Evolutionary conservation across 2,329 filamentous ascomycete genomes (phyloP).

Genomic region (Orbilia ellipsospora): DNA sequence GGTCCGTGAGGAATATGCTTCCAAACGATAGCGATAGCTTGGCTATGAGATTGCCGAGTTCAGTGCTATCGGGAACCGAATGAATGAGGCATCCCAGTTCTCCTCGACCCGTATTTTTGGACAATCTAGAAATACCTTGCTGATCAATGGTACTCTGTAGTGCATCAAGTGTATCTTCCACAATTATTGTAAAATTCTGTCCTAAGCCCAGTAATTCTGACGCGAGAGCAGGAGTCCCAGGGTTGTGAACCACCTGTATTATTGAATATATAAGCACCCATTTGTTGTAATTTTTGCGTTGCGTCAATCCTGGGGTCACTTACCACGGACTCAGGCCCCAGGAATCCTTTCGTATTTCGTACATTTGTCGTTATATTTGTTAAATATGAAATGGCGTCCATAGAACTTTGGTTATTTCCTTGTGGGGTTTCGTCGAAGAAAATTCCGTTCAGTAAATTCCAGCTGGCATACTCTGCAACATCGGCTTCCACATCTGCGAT

Average conservation of each 20-base stretch:
- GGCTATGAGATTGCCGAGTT: not conserved
- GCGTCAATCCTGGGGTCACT: not conserved
- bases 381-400: conserved; percentile 5
- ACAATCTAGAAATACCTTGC: conserved; percentile 23
- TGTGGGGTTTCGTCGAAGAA: conserved; percentile 38
- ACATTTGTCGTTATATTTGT: conserved; percentile 24
- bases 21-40: conserved; percentile 10
- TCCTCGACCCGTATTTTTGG: conserved; percentile 1
- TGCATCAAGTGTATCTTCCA: conserved; percentile 18
- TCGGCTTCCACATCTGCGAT: conserved; percentile 25
- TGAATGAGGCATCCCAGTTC: conserved; percentile 25
- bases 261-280: not conserved
- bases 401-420: conserved; percentile 4
- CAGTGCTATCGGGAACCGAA: conserved; percentile 1
- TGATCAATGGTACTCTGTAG: conserved; percentile 5
- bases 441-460: conserved; percentile 25
- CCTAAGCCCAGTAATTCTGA: conserved; percentile 12
- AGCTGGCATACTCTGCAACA: conserved; percentile 19
- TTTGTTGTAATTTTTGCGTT: conserved; percentile 24
- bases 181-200: conserved; percentile 19
- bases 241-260: conserved; percentile 30
- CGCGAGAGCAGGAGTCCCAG: conserved; percentile 16
- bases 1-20: conserved; percentile 28
- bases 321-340: conserved; percentile 12
- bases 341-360: conserved; percentile 5